Percentiles rank a stretch among this genome's conserved stretches.
Conservation (phyloP, 768 basidiomycete species). For the Trametopsis cervina region DNA sequence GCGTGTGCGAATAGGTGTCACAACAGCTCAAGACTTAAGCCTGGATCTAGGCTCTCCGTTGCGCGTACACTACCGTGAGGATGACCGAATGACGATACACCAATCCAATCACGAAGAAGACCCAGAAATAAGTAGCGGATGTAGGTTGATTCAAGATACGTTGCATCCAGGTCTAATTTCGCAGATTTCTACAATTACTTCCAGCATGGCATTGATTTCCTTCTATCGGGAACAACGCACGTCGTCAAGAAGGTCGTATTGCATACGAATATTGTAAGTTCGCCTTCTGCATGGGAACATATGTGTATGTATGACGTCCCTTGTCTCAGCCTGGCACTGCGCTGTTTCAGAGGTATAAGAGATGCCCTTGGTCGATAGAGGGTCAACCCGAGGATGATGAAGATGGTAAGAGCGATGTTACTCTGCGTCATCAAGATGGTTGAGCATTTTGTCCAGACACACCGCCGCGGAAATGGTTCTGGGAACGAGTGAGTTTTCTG, state of each 20-base stretch:
- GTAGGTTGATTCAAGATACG: slow-evolving; percentile 24
- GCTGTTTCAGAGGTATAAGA: slow-evolving; percentile 84
- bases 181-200: slow-evolving; percentile 92
- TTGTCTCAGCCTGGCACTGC: slow-evolving; percentile 79
- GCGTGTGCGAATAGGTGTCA: slow-evolving; percentile 61
- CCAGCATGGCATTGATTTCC: slow-evolving; percentile 83
- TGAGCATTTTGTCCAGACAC: slow-evolving; percentile 46
- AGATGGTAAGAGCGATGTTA: slow-evolving; percentile 58
- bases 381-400: slow-evolving; percentile 76
- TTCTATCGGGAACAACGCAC: slow-evolving; percentile 67
- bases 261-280: slow-evolving; percentile 81
- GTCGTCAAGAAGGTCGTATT: slow-evolving; percentile 78
- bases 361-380: slow-evolving; percentile 88
- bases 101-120: slow-evolving; percentile 37
- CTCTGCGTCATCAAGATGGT: too few species aligned
- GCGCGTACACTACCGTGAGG: slow-evolving; percentile 79
- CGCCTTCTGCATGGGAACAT: background rate
- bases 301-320: background rate
- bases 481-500: slow-evolving; percentile 47
- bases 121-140: slow-evolving; percentile 44
- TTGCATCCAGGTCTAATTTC: background rate
- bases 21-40: slow-evolving; percentile 76
- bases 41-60: slow-evolving; percentile 76
- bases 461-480: slow-evolving; percentile 67
- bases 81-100: slow-evolving; percentile 83